Conservation (phyloP, 2,329 filamentous ascomycete genomes). For the Ophiocordyceps sinensis region DNA sequence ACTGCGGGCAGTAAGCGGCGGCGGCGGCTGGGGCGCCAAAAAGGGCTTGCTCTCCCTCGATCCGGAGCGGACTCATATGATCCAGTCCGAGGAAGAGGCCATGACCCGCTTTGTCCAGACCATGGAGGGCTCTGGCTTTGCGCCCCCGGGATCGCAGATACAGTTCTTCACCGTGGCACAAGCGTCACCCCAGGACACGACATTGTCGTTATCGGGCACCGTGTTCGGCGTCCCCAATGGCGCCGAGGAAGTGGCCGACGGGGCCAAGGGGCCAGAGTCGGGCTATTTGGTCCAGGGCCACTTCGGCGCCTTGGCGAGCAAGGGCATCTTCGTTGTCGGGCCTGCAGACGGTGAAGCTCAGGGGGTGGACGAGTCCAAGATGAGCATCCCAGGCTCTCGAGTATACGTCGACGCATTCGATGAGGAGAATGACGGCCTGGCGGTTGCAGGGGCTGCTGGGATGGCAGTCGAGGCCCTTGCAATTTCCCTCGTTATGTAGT, state of each 20-base stretch:
- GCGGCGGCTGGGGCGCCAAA: conserved; percentile 74
- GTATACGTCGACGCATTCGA: conserved; percentile 3
- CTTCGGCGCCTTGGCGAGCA: conserved; percentile 50
- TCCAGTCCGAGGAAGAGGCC: conserved; percentile 30
- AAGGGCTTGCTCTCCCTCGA: conserved; percentile 67
- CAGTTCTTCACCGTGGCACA: conserved; percentile 44
- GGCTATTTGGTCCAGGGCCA: conserved; percentile 12
- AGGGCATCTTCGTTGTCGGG: conserved; percentile 39
- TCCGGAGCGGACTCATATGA: conserved; percentile 42
- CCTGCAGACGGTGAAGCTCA: conserved; percentile 3
- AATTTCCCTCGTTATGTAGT: too few relatives aligned
- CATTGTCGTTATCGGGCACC: conserved; percentile 6
- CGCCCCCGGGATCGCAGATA: conserved; percentile 47
- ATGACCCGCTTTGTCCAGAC: conserved; percentile 38
- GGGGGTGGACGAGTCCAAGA: conserved; percentile 11
- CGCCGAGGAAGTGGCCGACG: conserved; percentile 3
- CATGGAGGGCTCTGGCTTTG: conserved; percentile 34
- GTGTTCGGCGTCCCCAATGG: conserved; percentile 19
- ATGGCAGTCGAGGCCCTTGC: too few relatives aligned
- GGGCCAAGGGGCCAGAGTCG: not conserved
- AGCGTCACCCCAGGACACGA: conserved; percentile 10
- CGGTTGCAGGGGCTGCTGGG: too few relatives aligned
- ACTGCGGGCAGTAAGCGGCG: conserved; percentile 48
- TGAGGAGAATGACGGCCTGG: too few relatives aligned
- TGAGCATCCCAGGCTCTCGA: conserved; percentile 20